Evolutionary conservation across 177 flowering plant genomes (phyloP), one percentile per base, ranked within the genome.

Genomic region (Tripterygium wilfordii): DNA sequence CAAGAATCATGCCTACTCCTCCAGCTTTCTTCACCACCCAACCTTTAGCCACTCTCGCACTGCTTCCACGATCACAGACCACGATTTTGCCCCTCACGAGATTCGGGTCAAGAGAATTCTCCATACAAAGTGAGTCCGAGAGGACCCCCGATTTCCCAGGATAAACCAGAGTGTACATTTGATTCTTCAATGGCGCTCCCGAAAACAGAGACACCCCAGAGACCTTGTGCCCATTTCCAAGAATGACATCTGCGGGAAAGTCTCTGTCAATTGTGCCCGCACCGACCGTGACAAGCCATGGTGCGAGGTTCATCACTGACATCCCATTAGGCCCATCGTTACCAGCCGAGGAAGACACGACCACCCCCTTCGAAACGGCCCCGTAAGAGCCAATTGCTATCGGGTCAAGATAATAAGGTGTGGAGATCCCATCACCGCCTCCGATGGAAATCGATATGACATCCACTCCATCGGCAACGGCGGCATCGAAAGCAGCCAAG

Each of bases 361-460:
- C 80, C 3, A 88, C 75, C 0, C 95, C 98, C 16, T n/a, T 61
- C 0, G 87, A 55, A 35, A 67, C 76, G 2, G 96, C 95, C 2
- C 82, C 90, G 41, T 71, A 91, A 0, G 96, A 27, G 2, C 98
- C 98, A 16, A 91, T 72, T 0, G 96, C 95, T 26, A 88, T 83
- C 1, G 91, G 88, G 23, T 83, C 96, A 10, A 83, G 88, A 36
- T 86, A 84, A 46, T 79, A 92, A 2, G 96, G 95, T 0, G 87
- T 47, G 0, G 96, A 69, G 20, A 79, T 48, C 0, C 92, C 91
- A 8, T 79, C 85, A 0, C 91, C 87, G 21, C 98, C 97, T 1
- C 99, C 99, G 25, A 89, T 87, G 0, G 97, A 89, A 9, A 89
- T 78, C 0, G 97, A 89, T 7, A 92, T 88, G 17, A 92, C 89